Evolutionary conservation across 345 rosid species (phyloP).

Genomic region (Geranium rotundifolium): DNA sequence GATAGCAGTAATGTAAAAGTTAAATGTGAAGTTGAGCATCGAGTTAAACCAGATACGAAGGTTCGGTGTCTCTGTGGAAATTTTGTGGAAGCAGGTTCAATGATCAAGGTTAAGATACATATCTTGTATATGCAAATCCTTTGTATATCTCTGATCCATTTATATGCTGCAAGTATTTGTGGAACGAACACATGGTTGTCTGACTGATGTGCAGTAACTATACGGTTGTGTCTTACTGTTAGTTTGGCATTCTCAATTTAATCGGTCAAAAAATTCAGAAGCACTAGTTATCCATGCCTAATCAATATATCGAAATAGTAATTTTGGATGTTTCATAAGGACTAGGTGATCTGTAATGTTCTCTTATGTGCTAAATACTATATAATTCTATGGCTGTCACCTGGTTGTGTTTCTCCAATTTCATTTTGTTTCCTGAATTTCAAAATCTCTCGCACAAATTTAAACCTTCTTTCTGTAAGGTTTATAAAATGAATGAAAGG

Average conservation of each 20-base stretch:
- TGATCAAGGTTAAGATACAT: slow-evolving; percentile 47
- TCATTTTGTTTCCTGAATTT: too few species aligned
- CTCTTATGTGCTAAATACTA: neutral
- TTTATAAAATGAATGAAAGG: too few species aligned
- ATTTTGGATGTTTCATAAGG: neutral
- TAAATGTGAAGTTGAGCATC: slow-evolving; percentile 58
- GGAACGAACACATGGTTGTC: neutral
- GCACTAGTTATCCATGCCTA: neutral
- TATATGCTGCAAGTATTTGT: neutral
- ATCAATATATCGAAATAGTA: neutral
- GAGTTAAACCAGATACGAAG: slow-evolving; percentile 39
- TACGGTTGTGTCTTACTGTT: neutral
- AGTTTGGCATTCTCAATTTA: neutral
- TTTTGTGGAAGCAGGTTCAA: slow-evolving; percentile 53
- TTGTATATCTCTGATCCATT: neutral
- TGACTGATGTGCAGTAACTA: neutral
- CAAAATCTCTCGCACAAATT: too few species aligned
- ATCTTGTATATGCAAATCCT: neutral
- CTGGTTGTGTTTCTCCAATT: too few species aligned
- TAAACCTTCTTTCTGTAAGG: too few species aligned
- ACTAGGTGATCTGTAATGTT: neutral
- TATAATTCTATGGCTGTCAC: too few species aligned
- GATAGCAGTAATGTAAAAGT: slow-evolving; percentile 52
- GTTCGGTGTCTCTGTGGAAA: slow-evolving; percentile 93
- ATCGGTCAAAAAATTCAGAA: neutral